phyloP scores from a whole-genome alignment of 2,329 filamentous ascomycete species.

The Aspergillus terreus region DNA sequence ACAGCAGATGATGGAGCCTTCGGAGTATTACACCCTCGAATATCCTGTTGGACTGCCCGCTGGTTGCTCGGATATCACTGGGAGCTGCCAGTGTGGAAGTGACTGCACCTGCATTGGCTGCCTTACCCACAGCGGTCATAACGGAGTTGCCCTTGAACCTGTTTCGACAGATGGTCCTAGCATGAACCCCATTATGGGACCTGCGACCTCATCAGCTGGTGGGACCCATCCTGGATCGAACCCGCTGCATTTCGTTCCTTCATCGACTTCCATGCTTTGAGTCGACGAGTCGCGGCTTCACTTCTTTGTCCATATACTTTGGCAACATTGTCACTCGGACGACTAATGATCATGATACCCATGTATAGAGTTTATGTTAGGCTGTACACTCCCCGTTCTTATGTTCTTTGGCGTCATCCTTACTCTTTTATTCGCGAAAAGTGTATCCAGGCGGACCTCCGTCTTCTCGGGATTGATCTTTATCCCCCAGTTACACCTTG shows the following conservation, averaged over 20 bases:
- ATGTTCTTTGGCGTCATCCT: background rate
- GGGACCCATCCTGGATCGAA: constrained; percentile 9
- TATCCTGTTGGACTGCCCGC: constrained; percentile 37
- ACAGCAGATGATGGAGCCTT: constrained; percentile 37
- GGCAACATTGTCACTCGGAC: constrained; percentile 7
- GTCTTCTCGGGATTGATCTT: too few species aligned
- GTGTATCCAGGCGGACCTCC: background rate
- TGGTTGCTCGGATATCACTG: constrained; percentile 46
- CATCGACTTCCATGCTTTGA: constrained; percentile 20
- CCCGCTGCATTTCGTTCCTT: constrained; percentile 17
- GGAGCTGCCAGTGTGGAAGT: constrained; percentile 51
- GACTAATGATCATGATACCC: constrained; percentile 31
- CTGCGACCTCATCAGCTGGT: background rate
- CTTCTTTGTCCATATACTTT: constrained; percentile 1
- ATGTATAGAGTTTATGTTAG: constrained; percentile 8
- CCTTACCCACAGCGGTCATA: constrained; percentile 50
- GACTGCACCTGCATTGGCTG: constrained; percentile 53
- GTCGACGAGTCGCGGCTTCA: background rate
- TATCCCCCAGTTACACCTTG: background rate
- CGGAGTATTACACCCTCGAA: constrained; percentile 41
- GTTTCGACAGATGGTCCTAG: constrained; percentile 4
- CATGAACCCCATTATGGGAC: background rate
- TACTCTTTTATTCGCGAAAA: background rate
- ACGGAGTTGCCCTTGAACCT: constrained; percentile 38
- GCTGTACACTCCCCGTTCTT: constrained; percentile 1